A percentile compares a stretch with the other conserved stretches of the same genome.
Conservation (phyloP, 2,329 filamentous ascomycete genomes). For the Venturia effusa region DNA sequence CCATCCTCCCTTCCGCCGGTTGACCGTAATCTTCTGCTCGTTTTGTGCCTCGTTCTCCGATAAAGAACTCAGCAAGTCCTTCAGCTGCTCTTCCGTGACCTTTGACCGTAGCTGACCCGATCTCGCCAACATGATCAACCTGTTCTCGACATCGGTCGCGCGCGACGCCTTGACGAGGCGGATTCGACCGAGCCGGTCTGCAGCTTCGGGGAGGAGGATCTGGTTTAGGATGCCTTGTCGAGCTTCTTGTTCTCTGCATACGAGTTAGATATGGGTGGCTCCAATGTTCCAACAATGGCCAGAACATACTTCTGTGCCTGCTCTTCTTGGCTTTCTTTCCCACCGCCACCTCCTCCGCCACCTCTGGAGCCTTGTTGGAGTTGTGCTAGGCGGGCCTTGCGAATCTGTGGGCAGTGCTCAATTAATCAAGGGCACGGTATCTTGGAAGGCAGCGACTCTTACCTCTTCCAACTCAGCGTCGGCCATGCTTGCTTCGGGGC, state of each 20-base stretch:
- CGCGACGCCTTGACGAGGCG: conserved; percentile 89
- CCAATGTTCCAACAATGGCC: background rate
- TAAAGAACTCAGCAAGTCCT: conserved; percentile 77
- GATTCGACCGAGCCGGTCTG: conserved; percentile 87
- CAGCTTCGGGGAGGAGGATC: conserved; percentile 88
- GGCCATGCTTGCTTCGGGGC: conserved; percentile 37
- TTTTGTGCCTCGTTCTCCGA: conserved; percentile 59
- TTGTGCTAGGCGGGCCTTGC: conserved; percentile 85
- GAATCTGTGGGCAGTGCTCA: conserved; percentile 55
- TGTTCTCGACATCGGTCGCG: conserved; percentile 81
- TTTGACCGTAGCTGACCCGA: conserved; percentile 77
- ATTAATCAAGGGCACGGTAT: conserved; percentile 10
- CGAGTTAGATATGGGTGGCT: background rate
- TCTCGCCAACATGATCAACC: conserved; percentile 83
- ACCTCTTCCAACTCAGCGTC: conserved; percentile 58
- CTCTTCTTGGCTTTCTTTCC: conserved; percentile 20
- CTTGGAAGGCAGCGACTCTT: conserved; percentile 8
- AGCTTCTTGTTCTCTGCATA: conserved; percentile 47
- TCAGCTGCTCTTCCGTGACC: conserved; percentile 86
- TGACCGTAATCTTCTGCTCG: conserved; percentile 75
- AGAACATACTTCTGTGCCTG: conserved; percentile 6
- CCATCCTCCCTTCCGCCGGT: conserved; percentile 70
- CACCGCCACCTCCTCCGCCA: conserved; percentile 41
- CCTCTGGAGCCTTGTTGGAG: conserved; percentile 58
- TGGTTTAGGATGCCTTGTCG: conserved; percentile 72